Percentiles rank a stretch among this genome's conserved stretches.
These are phyloP conservation scores for Tricholoma flavovirens DNA, from an alignment of 768 basidiomycete genomes.

Conservation along the genomic window DNA sequence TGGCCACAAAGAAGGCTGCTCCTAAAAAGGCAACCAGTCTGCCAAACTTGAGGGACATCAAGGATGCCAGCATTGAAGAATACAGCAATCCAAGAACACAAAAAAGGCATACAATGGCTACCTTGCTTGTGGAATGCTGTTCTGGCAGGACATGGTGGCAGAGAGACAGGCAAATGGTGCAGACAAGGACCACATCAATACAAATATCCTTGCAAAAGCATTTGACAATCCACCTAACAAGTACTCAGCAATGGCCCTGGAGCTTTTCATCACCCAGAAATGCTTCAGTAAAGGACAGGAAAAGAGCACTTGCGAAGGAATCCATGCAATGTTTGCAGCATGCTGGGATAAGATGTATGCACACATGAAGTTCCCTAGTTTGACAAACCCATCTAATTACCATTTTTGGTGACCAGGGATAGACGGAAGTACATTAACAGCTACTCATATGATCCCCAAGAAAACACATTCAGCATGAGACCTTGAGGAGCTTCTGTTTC, in stretches of 20 bases:
- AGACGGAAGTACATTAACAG: background rate
- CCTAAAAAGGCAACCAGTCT: background rate
- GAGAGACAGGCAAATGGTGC: background rate
- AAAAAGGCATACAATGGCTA: background rate
- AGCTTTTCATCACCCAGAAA: background rate
- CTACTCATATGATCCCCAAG: background rate
- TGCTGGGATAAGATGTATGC: background rate
- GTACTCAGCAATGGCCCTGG: background rate
- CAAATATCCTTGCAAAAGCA: background rate
- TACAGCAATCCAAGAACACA: background rate
- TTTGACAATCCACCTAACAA: background rate
- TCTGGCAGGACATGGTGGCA: background rate
- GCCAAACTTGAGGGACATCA: background rate
- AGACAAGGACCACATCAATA: background rate
- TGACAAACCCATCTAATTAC: background rate
- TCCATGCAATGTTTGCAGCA: background rate
- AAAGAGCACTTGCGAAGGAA: background rate
- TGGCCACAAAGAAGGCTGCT: too few species aligned
- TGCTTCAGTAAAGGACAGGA: background rate
- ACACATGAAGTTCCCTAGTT: too few species aligned
- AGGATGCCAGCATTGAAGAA: background rate
- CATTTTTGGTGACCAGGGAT: background rate
- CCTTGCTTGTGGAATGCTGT: background rate
- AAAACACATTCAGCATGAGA: background rate
- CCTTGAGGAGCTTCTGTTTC: background rate